phyloP scores from a whole-genome alignment of 805 yeast genomes.

The Pichia heedii region DNA sequence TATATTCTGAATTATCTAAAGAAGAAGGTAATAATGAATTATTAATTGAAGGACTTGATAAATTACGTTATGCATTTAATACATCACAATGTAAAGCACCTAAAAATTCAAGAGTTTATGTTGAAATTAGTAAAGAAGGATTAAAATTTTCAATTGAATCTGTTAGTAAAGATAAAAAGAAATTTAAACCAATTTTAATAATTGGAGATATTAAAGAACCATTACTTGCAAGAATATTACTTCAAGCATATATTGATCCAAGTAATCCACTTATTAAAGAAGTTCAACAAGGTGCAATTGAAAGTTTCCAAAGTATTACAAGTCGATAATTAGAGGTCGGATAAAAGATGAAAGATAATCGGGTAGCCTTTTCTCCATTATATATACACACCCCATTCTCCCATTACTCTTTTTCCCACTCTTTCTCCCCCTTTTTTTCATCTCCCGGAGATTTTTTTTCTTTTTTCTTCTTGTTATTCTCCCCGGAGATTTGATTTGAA shows the following conservation, averaged over 20 bases:
- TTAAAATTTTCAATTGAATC: background rate
- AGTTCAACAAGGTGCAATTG: conserved; percentile 11
- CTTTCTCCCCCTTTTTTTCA: too few relatives aligned
- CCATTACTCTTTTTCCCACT: too few relatives aligned
- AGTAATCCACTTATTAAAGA: conserved; percentile 49
- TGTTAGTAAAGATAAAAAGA: conserved; percentile 8
- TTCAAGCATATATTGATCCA: conserved; percentile 70
- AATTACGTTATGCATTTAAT: conserved; percentile 52
- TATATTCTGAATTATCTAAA: conserved; percentile 39
- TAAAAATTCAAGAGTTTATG: conserved; percentile 56
- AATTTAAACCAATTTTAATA: conserved; percentile 2
- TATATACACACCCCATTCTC: too few relatives aligned
- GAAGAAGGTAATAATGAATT: conserved; percentile 28
- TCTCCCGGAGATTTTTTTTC: too few relatives aligned
- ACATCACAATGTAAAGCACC: conserved; percentile 59
- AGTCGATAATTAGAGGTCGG: too few relatives aligned
- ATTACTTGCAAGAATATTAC: conserved; percentile 53
- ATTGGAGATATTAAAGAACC: conserved; percentile 62
- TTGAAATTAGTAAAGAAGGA: conserved; percentile 39
- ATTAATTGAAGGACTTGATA: conserved; percentile 44
- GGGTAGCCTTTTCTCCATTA: too few relatives aligned
- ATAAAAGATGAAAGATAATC: too few relatives aligned
- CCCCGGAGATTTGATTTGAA: too few relatives aligned
- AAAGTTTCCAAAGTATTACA: background rate
- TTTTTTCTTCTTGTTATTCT: too few relatives aligned